Base-by-base conservation (phyloP, 106 monocot species). In the Dendrobium nobile region DNA sequence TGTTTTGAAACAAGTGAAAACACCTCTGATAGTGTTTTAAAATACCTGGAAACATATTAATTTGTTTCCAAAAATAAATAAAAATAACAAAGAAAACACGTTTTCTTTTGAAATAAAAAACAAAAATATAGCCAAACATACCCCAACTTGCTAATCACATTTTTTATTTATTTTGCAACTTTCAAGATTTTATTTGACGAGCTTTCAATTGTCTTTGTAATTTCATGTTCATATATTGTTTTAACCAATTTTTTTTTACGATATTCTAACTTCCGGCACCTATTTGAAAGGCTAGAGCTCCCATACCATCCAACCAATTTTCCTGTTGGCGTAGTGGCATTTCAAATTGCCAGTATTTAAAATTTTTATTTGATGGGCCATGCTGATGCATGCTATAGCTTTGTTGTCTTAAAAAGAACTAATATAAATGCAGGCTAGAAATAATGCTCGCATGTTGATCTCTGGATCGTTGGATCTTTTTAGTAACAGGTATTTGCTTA, bases 401-500 rank as follows among this genome's bases (percentile, higher is more conserved):
- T 15, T 37, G 10, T 37, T 40, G 28, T 70, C 4, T 37, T 70
- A 24, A 70, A 70, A 70, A 24, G 37, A 13, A 17, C 70, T 24
- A 70, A 70, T 37, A 37, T 74, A 18, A 74, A 19, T 84, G 28
- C 85, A 99, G 99, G 99, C 95, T 81, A 95, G 95, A 82, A 95
- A 99, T 67, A 95, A 95, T 89, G 99, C 91, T 80, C 89, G 92
- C 59, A 74, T 99, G 41, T 40, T 99, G 86, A 93, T 99, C 79
- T 91, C 87, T 82, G 99, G 99, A 42, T 99, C 99, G 24, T 80
- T 99, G 56, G 93, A 91, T 59, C 81, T 99, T 10, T 99, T 99
- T 79, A 93, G 95, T 80, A 90, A 95, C 79, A 54, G 88, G 99
- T 95, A 90, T 79, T 42, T 79, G 31, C 0, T 24, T 22, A 47